These are phyloP conservation scores for Yamagishiella unicocca DNA, from an alignment of 139 green algal genomes.

Conservation along the genomic window DNA sequence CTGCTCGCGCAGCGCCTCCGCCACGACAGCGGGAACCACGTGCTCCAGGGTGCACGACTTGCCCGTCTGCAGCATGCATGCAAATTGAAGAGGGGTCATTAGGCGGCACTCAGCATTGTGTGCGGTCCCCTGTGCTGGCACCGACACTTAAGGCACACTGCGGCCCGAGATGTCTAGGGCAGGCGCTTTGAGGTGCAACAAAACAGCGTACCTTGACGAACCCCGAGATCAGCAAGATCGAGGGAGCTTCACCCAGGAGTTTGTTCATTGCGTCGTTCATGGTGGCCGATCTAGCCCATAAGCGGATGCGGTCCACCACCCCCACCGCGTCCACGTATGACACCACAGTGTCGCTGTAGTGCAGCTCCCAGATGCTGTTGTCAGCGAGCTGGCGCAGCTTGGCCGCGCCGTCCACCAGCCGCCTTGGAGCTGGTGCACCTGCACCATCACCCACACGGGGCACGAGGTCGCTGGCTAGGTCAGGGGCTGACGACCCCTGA, in stretches of 20 bases:
- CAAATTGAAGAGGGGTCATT: not conserved
- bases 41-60: constrained; percentile 15
- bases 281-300: constrained; percentile 1
- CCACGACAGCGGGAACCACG: constrained; percentile 9
- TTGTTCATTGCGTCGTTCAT: not conserved
- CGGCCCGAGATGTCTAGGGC: not conserved
- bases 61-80: not conserved
- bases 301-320: constrained; percentile 13
- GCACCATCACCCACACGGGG: not conserved
- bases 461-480: too few species aligned
- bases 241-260: not conserved
- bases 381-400: not conserved
- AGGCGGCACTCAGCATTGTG: not conserved
- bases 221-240: not conserved
- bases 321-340: not conserved
- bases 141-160: not conserved
- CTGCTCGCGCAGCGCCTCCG: constrained; percentile 1
- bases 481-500: too few species aligned
- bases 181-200: not conserved
- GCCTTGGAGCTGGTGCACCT: not conserved
- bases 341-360: not conserved
- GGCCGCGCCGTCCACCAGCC: constrained; percentile 2
- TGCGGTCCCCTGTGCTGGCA: not conserved
- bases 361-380: not conserved
- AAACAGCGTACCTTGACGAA: not conserved